Conservation (phyloP, 2,329 filamentous ascomycete species). For the Fusarium cyanostomum region DNA sequence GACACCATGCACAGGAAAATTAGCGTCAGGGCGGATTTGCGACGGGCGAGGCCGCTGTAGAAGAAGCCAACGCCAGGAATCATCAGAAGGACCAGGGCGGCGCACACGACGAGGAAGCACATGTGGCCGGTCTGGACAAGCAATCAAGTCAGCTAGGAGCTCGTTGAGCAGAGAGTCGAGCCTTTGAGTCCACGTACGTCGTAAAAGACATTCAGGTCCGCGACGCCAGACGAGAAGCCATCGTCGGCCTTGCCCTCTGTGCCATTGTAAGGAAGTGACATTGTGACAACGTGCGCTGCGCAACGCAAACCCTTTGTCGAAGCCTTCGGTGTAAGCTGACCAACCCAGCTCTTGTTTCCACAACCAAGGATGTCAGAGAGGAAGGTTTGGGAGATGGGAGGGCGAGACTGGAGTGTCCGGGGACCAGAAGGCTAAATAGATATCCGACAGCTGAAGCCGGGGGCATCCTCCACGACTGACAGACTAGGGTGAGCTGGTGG, state of each 20-base stretch:
- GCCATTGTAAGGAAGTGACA: slow-evolving; percentile 59
- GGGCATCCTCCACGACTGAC: slow-evolving; percentile 14
- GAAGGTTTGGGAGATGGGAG: slow-evolving; percentile 20
- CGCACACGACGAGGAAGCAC: slow-evolving; percentile 79
- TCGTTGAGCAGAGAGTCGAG: neutral
- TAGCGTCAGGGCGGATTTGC: slow-evolving; percentile 88
- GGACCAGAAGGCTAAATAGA: slow-evolving; percentile 36
- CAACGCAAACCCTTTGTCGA: slow-evolving; percentile 23
- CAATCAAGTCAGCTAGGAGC: neutral
- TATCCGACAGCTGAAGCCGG: slow-evolving; percentile 18
- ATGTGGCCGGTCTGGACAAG: slow-evolving; percentile 76
- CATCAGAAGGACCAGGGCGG: slow-evolving; percentile 89
- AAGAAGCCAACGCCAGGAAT: slow-evolving; percentile 95
- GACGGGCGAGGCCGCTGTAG: slow-evolving; percentile 88
- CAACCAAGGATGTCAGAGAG: slow-evolving; percentile 2
- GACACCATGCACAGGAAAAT: slow-evolving; percentile 88
- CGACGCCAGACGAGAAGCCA: slow-evolving; percentile 61
- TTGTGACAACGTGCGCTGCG: slow-evolving; percentile 29
- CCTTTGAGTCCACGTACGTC: slow-evolving; percentile 60
- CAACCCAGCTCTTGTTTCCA: slow-evolving; percentile 22
- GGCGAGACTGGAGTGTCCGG: slow-evolving; percentile 9
- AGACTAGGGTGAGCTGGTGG: slow-evolving; percentile 5
- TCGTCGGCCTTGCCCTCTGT: slow-evolving; percentile 58
- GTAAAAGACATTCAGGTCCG: slow-evolving; percentile 87
- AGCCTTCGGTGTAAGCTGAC: slow-evolving; percentile 11